A percentile compares a stretch with the other conserved stretches of the same genome.
Conservation (phyloP, 345 rosid species). For the Microcos paniculata region DNA sequence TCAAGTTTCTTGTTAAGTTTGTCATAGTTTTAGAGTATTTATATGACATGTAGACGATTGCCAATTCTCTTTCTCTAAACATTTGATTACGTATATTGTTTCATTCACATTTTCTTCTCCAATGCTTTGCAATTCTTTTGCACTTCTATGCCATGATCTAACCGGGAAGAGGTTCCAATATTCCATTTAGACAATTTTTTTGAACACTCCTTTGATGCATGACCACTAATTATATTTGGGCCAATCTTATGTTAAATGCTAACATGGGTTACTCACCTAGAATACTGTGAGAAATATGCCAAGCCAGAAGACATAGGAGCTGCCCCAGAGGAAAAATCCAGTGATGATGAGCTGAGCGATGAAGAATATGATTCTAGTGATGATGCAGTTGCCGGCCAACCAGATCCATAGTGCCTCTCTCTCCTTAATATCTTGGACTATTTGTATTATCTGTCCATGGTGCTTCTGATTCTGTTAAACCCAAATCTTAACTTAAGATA, state of each 20-base stretch:
- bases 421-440: background rate
- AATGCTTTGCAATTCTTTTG: background rate
- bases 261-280: slow-evolving; percentile 26
- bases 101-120: background rate
- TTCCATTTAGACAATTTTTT: background rate
- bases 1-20: background rate
- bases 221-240: background rate
- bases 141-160: background rate
- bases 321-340: slow-evolving; percentile 36
- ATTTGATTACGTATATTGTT: background rate
- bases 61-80: background rate
- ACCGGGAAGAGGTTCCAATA: background rate
- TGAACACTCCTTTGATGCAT: background rate
- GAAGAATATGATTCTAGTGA: slow-evolving; percentile 43
- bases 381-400: slow-evolving; percentile 49
- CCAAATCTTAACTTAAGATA: background rate
- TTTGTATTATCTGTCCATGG: slow-evolving; percentile 21
- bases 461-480: slow-evolving; percentile 9
- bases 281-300: slow-evolving; percentile 61
- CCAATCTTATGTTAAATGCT: background rate
- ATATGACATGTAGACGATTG: background rate
- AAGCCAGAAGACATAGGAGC: slow-evolving; percentile 48
- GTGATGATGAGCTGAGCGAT: slow-evolving; percentile 57
- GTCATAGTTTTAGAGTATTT: background rate
- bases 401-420: slow-evolving; percentile 40